Evolutionary conservation across 2,329 filamentous ascomycete species (phyloP), one percentile per base, ranked within the genome.

Genomic region (Colletotrichum melonis): DNA sequence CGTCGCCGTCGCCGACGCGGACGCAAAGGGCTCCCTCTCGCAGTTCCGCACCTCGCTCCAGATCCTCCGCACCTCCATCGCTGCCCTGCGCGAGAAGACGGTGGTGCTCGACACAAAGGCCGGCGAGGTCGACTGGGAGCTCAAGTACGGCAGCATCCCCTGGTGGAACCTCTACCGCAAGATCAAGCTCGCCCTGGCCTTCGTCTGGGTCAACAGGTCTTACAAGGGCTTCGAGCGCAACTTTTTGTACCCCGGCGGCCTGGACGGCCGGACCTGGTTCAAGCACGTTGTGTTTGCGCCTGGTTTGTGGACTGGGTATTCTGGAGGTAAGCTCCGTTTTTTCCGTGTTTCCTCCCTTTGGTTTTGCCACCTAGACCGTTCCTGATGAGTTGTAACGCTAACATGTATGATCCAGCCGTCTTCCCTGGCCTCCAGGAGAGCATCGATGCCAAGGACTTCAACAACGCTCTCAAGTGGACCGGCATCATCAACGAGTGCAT

Each of bases 221-320:
- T 97, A 97, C 86, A 97, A 98, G 87, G 86, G 87, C 9, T 84
- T 98, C 0, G 96, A 98, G 82, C 88, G 95, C 19, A 87, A 92
- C 63, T 98, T 98, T 82, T 78, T 98, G 75, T 93, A 94, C 78
- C 84, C 90, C 5, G 86, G 88, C 3, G 96, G 96, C 0, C 84
- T 98, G 24, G 95, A 98, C 80, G 91, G 91, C 1, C 87, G 96
- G 73, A 86, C 86, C 28, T 98, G 95, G 95, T 98, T 96, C 86
- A 98, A 98, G 85, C 96, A 98, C 79, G 93, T 98, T 2, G 93
- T 98, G 1, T 98, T 97, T 82, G 95, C 95, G 1, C 95, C 95
- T 0, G 95, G 95, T 0, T 81, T 96, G 60, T 97, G 95, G 95
- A 98, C 95, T 0, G 95, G 95, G 0, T 98, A 98, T 82, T 87